A percentile compares a stretch with the other conserved stretches of the same genome.
Evolutionary conservation across 2,329 filamentous ascomycete species (phyloP).

Genomic region (Acarospora socialis): DNA sequence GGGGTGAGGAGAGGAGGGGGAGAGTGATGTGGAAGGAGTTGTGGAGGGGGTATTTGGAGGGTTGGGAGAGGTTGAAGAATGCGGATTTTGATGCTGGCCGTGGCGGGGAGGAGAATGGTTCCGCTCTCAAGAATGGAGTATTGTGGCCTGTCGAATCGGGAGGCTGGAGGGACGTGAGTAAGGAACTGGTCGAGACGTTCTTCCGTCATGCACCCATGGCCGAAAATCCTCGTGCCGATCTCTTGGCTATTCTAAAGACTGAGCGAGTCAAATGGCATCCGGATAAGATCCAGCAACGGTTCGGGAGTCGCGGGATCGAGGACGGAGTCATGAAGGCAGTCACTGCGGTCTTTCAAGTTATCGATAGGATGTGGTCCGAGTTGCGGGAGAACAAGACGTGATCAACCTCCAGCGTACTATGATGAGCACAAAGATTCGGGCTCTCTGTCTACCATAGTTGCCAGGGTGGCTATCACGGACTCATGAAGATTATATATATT

Average conservation of each 20-base stretch:
- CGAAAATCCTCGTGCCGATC: conserved; percentile 18
- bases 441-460: too few relatives aligned
- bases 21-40: conserved; percentile 40
- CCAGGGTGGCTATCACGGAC: too few relatives aligned
- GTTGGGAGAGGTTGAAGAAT: conserved; percentile 44
- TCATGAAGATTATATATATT: too few relatives aligned
- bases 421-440: too few relatives aligned
- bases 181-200: conserved; percentile 53
- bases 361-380: conserved; percentile 70
- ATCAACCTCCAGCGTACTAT: too few relatives aligned
- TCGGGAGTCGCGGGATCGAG: conserved; percentile 57
- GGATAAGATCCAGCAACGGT: conserved; percentile 87
- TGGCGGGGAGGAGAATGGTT: conserved; percentile 4
- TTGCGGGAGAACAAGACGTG: conserved; percentile 26
- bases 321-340: conserved; percentile 60
- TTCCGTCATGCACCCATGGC: conserved; percentile 38
- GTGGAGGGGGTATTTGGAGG: conserved; percentile 50
- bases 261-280: conserved; percentile 94
- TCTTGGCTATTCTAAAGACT: conserved; percentile 50
- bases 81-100: conserved; percentile 9
- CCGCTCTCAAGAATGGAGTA: conserved; percentile 21
- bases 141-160: conserved; percentile 64
- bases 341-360: conserved; percentile 80
- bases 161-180: conserved; percentile 40
- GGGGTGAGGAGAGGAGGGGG: conserved; percentile 16